Percentiles rank a stretch among this genome's conserved stretches.
Conservation (phyloP, 2,329 filamentous ascomycete genomes). For the Alternaria rosae region DNA sequence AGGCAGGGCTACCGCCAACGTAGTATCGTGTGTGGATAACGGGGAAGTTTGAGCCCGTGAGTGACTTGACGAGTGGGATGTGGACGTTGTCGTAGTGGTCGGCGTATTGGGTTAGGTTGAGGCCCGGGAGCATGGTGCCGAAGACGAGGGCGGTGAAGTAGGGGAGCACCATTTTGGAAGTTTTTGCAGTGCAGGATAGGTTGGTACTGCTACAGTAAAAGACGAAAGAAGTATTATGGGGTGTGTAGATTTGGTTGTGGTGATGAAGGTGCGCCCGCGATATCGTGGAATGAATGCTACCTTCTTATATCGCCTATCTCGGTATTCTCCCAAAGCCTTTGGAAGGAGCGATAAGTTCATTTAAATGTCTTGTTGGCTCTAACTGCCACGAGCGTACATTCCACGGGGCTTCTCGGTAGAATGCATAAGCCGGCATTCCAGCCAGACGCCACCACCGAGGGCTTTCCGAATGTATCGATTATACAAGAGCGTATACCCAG, state of each 20-base stretch:
- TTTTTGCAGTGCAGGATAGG: fast-evolving
- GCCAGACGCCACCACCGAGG: background rate
- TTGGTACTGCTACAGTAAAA: background rate
- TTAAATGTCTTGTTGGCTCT: background rate
- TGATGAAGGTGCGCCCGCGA: background rate
- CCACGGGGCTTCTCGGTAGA: background rate
- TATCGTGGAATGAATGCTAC: background rate
- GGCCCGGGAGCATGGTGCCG: background rate
- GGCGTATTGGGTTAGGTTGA: background rate
- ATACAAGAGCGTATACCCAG: background rate
- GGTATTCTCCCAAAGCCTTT: background rate
- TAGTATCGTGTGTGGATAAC: background rate
- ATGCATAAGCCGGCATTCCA: background rate
- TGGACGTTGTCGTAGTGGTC: conserved; percentile 2
- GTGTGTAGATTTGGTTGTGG: no score
- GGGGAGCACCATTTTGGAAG: background rate
- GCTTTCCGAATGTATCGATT: background rate
- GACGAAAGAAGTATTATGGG: no score
- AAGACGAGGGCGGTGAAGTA: conserved; percentile 3
- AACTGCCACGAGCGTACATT: background rate
- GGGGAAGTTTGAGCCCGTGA: conserved; percentile 1
- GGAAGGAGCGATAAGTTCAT: background rate
- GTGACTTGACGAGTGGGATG: background rate
- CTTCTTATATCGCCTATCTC: background rate
- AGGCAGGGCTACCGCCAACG: background rate